Conservation (phyloP, 148 eudicot genomes). For the Fagopyrum tataricum region DNA sequence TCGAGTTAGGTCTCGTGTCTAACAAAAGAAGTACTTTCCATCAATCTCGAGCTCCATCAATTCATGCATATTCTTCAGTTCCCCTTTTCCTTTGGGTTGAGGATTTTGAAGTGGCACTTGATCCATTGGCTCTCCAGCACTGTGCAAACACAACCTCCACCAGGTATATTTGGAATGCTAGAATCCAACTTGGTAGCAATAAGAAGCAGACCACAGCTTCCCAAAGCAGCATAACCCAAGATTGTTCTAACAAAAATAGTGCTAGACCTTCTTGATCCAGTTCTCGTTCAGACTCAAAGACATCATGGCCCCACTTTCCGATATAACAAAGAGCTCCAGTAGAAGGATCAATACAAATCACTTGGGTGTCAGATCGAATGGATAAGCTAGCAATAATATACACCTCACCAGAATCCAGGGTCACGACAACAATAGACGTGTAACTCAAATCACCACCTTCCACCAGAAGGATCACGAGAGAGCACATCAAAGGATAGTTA, state of each 20-base stretch:
- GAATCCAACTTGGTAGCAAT: slow-evolving; percentile 80
- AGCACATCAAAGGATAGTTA: background rate
- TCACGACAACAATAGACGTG: slow-evolving; percentile 73
- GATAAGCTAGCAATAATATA: slow-evolving; percentile 66
- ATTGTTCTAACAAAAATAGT: slow-evolving; percentile 64
- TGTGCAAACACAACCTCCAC: slow-evolving; percentile 79
- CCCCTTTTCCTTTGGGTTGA: slow-evolving; percentile 84
- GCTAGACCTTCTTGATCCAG: slow-evolving; percentile 66
- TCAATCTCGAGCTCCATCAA: slow-evolving; percentile 81
- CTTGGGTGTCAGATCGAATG: slow-evolving; percentile 63
- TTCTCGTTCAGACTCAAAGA: slow-evolving; percentile 71
- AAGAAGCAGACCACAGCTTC: slow-evolving; percentile 62
- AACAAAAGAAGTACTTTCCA: slow-evolving; percentile 90
- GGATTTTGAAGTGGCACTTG: slow-evolving; percentile 71
- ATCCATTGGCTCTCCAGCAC: slow-evolving; percentile 91
- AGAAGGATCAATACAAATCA: slow-evolving; percentile 86
- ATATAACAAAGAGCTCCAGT: slow-evolving; percentile 68
- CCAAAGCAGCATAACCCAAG: slow-evolving; percentile 87
- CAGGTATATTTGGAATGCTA: slow-evolving; percentile 72
- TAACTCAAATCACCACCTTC: slow-evolving; percentile 48
- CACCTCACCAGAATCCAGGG: slow-evolving; percentile 73
- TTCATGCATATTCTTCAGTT: slow-evolving; percentile 71
- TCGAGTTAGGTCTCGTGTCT: slow-evolving; percentile 79
- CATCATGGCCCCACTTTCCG: slow-evolving; percentile 59
- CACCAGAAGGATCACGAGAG: slow-evolving; percentile 1